These are phyloP conservation scores for Silene coronaria DNA, from an alignment of 179 eudicot species.

Conservation along the genomic window DNA sequence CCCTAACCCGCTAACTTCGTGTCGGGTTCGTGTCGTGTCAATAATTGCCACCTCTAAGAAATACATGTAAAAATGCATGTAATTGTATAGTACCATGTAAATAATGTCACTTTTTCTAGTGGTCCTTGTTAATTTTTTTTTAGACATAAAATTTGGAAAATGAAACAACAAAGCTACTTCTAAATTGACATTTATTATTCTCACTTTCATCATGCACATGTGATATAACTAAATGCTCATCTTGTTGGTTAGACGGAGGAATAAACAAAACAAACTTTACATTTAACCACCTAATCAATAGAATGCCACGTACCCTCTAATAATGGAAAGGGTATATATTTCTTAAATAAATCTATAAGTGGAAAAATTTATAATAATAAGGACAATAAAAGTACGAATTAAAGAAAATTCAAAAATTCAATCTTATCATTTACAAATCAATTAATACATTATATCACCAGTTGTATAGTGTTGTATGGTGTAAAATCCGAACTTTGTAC, in stretches of 20 bases:
- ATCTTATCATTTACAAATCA: too few relatives aligned
- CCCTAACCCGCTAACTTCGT: too few relatives aligned
- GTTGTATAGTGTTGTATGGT: too few relatives aligned
- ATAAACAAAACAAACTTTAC: constrained; percentile 10
- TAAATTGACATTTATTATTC: constrained; percentile 6
- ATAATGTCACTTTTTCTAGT: neutral
- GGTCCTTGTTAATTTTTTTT: neutral
- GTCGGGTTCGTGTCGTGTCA: too few relatives aligned
- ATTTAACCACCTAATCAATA: neutral
- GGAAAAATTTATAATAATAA: neutral
- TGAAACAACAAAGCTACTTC: constrained; percentile 10
- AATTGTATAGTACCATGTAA: neutral
- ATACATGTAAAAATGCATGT: too few relatives aligned
- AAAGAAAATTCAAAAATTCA: too few relatives aligned
- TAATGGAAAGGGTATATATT: neutral
- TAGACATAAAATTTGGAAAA: neutral
- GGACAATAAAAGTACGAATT: too few relatives aligned
- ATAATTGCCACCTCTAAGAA: too few relatives aligned
- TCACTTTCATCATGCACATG: constrained; percentile 10
- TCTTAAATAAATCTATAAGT: too few relatives aligned
- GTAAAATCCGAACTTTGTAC: too few relatives aligned
- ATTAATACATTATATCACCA: too few relatives aligned
- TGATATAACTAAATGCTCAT: neutral
- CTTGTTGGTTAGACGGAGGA: constrained; percentile 5
- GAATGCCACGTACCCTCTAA: constrained; percentile 5